Conservation (phyloP, 1,284 basidiomycete genomes). For the Rhodotorula glutinis region DNA sequence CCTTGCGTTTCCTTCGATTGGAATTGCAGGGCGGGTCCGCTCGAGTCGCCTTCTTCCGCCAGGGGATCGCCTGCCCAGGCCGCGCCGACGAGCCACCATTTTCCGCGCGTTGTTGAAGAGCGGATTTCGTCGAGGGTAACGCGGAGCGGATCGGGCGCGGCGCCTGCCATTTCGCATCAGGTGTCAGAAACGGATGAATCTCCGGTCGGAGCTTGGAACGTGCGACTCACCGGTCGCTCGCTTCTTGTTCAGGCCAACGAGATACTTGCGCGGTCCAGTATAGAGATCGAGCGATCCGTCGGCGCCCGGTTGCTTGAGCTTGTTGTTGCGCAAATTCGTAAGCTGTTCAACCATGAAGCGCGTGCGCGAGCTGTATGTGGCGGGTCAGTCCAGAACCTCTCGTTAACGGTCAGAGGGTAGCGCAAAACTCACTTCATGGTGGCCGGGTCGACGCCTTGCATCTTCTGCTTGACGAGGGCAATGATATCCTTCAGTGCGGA, state of each 20-base stretch:
- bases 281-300: constrained; percentile 66
- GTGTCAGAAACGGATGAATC: not conserved
- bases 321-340: constrained; percentile 85
- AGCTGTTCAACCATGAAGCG: constrained; percentile 92
- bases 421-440: constrained; percentile 58
- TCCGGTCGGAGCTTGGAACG: too few species aligned
- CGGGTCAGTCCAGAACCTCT: not conserved
- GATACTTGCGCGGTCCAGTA: constrained; percentile 75
- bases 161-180: constrained; percentile 11
- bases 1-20: constrained; percentile 37
- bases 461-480: constrained; percentile 66
- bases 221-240: constrained; percentile 56
- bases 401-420: not conserved
- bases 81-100: constrained; percentile 98
- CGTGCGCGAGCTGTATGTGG: constrained; percentile 64
- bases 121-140: constrained; percentile 80
- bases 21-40: not conserved
- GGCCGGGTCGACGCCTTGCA: constrained; percentile 56
- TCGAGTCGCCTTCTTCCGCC: constrained; percentile 53
- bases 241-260: constrained; percentile 71
- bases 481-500: constrained; percentile 56
- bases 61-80: constrained; percentile 93
- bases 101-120: constrained; percentile 79
- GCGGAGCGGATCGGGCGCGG: constrained; percentile 70
- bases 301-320: constrained; percentile 59